Conservation (phyloP, 306 rosid genomes). For the Heteromeles arbutifolia region DNA sequence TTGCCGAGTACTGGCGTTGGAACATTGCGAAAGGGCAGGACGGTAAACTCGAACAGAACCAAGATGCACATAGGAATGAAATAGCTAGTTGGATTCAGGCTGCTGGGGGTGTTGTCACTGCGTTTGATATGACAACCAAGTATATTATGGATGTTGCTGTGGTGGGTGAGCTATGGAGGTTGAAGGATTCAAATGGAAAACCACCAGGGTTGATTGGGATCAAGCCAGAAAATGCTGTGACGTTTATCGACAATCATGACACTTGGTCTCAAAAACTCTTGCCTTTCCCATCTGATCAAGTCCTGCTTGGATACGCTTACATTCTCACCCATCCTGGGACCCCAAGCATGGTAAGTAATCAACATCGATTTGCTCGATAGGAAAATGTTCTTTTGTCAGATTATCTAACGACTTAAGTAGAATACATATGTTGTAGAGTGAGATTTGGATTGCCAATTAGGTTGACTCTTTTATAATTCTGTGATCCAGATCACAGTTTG, state of each 20-base stretch:
- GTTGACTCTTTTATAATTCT: too few relatives aligned
- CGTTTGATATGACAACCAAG: constrained; percentile 47
- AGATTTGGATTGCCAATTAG: not conserved
- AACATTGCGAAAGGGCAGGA: constrained; percentile 11
- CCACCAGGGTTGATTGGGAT: constrained; percentile 71
- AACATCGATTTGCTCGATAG: not conserved
- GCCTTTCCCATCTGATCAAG: constrained; percentile 69
- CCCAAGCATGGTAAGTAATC: constrained; percentile 46
- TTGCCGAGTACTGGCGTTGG: constrained; percentile 48
- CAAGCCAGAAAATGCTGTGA: constrained; percentile 67
- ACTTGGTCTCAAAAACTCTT: constrained; percentile 53
- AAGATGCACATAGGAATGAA: constrained; percentile 26
- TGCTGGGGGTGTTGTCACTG: constrained; percentile 36
- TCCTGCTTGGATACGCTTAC: constrained; percentile 73
- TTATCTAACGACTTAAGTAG: not conserved
- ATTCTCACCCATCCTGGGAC: constrained; percentile 82
- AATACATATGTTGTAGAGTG: not conserved
- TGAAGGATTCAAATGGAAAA: constrained; percentile 47
- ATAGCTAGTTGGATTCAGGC: constrained; percentile 33
- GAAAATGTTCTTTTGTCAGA: not conserved
- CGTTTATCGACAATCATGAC: constrained; percentile 76
- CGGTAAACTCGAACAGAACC: constrained; percentile 31
- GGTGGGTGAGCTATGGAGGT: constrained; percentile 50
- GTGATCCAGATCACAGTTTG: too few relatives aligned
- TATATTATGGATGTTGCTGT: constrained; percentile 54